Evolutionary conservation across 2,329 filamentous ascomycete genomes (phyloP).

Genomic region (Paraphoma chrysanthemicola): DNA sequence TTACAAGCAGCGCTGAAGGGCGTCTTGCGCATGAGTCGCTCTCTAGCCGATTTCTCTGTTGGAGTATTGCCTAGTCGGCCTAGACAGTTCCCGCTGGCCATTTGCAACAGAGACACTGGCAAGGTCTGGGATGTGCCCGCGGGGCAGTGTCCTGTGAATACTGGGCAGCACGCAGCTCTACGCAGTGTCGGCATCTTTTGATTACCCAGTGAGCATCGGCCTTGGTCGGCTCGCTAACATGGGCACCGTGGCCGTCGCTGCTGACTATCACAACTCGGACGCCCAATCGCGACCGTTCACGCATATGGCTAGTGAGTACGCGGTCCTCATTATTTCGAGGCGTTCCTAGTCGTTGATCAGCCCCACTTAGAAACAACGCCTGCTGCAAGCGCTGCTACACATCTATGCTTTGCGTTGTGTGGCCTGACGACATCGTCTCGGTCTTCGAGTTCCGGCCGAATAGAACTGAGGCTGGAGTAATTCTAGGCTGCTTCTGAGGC

Average conservation of each 20-base stretch:
- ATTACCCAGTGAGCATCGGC: conserved; percentile 29
- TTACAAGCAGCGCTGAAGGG: conserved; percentile 26
- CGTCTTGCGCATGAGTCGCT: conserved; percentile 34
- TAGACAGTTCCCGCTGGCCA: conserved; percentile 33
- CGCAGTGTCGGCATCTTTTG: conserved; percentile 20
- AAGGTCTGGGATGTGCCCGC: conserved; percentile 31
- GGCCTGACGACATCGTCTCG: conserved; percentile 20
- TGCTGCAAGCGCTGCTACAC: conserved; percentile 27
- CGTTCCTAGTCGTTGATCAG: conserved; percentile 31
- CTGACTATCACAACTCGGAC: conserved; percentile 37
- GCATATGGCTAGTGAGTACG: conserved; percentile 30
- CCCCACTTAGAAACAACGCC: conserved; percentile 32
- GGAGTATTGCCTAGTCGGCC: conserved; percentile 16
- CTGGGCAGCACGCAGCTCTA: conserved; percentile 21
- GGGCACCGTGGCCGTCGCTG: conserved; percentile 29
- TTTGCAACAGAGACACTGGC: conserved; percentile 23
- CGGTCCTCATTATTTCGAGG: conserved; percentile 31
- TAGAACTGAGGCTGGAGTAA: conserved; percentile 4
- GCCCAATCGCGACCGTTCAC: conserved; percentile 33
- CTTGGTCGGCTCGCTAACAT: conserved; percentile 30
- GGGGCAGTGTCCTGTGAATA: conserved; percentile 30
- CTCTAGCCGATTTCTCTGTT: conserved; percentile 25
- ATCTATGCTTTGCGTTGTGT: conserved; percentile 23
- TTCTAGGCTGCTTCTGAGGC: not conserved
- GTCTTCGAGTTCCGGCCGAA: conserved; percentile 3